phyloP scores from a whole-genome alignment of 768 basidiomycete species.

The Tricholomella constricta region DNA sequence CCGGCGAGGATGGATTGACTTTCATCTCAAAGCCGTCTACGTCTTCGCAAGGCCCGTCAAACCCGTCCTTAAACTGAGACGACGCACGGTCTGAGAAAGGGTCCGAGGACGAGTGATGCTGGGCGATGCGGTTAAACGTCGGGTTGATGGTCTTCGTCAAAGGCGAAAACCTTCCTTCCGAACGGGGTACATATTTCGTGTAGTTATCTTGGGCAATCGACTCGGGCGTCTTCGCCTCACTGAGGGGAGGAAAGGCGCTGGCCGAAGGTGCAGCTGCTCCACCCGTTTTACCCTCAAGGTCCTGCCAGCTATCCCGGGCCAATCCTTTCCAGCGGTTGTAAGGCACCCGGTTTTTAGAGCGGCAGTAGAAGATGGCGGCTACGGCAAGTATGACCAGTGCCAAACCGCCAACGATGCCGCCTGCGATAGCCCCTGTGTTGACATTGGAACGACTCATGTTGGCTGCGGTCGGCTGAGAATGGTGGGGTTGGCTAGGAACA shows the following conservation, averaged over 20 bases:
- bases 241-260: background rate
- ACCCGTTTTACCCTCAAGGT: conserved; percentile 11
- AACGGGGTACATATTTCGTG: conserved; percentile 8
- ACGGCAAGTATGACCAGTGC: conserved; percentile 12
- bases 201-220: background rate
- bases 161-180: conserved; percentile 6
- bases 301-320: conserved; percentile 3
- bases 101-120: conserved; percentile 8
- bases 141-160: background rate
- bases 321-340: background rate
- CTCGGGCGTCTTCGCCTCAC: background rate
- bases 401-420: conserved; percentile 18
- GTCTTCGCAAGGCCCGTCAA: background rate
- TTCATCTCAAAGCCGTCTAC: background rate
- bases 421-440: conserved; percentile 19
- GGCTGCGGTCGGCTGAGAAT: background rate
- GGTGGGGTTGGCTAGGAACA: conserved; percentile 1
- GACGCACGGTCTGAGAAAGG: conserved; percentile 2
- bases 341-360: background rate
- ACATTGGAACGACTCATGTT: background rate
- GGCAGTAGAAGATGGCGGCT: conserved; percentile 15
- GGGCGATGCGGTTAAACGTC: conserved; percentile 4
- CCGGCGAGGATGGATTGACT: background rate
- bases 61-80: too few species aligned
- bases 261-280: background rate